Evolutionary conservation across 371 early-diverging fungal genomes (phyloP).

Genomic region (Lichtheimia hyalospora): DNA sequence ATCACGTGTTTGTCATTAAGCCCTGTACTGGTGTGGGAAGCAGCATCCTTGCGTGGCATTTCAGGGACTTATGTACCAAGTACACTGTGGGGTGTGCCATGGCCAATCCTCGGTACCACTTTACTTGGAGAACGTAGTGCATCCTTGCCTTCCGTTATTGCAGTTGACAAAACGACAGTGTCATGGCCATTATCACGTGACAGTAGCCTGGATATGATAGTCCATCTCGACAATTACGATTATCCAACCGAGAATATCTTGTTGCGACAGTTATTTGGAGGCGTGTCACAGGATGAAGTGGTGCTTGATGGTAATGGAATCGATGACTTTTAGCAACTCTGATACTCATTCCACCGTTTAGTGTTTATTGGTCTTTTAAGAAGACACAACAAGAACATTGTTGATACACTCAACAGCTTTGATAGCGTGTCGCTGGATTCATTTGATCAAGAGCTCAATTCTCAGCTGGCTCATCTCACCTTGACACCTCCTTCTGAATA

Average conservation of each 20-base stretch:
- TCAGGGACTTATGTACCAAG: conserved; percentile 3
- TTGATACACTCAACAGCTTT: background rate
- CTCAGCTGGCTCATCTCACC: background rate
- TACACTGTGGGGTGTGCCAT: conserved; percentile 38
- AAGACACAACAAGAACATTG: background rate
- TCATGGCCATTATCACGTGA: conserved; percentile 7
- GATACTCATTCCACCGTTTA: background rate
- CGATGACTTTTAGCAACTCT: background rate
- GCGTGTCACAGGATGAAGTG: conserved; percentile 32
- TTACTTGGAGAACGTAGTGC: conserved; percentile 1
- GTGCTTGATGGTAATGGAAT: conserved; percentile 38
- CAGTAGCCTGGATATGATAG: background rate
- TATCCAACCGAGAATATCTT: conserved; percentile 27
- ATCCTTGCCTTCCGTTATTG: background rate
- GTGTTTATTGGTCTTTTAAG: conserved; percentile 1
- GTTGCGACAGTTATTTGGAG: conserved; percentile 36
- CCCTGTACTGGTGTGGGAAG: conserved; percentile 32
- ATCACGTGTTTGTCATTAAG: conserved; percentile 20
- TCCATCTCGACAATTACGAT: conserved; percentile 17
- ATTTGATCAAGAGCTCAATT: background rate
- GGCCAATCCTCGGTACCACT: conserved; percentile 29
- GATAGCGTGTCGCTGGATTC: conserved; percentile 1
- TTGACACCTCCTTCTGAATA: conserved; percentile 15
- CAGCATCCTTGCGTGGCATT: background rate
- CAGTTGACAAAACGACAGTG: conserved; percentile 3